A percentile compares a stretch with the other conserved stretches of the same genome.
Conservation (phyloP, 225 moss, liverwort and hornwort genomes). For the Takakia lepidozioides region DNA sequence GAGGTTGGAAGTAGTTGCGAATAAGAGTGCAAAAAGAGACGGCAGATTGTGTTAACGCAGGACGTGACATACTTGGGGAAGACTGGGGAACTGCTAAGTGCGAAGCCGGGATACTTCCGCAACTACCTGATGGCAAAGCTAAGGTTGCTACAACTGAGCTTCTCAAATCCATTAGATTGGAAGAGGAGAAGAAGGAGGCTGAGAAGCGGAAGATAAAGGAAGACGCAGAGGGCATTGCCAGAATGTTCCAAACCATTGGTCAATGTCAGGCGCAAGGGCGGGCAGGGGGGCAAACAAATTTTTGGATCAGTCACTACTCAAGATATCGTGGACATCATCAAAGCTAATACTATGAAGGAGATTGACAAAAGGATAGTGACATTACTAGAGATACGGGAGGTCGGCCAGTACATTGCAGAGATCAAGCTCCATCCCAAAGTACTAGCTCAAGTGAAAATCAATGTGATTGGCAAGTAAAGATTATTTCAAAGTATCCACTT, state of each 20-base stretch:
- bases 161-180: constrained; percentile 72
- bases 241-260: constrained; percentile 64
- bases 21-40: constrained; percentile 54
- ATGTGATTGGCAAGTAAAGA: constrained; percentile 87
- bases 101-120: constrained; percentile 90
- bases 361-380: constrained; percentile 91
- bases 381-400: constrained; percentile 84
- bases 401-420: constrained; percentile 79
- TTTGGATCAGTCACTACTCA: constrained; percentile 90
- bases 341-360: constrained; percentile 74
- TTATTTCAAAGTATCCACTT: no score
- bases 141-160: constrained; percentile 76
- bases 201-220: constrained; percentile 69
- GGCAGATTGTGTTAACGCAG: constrained; percentile 75
- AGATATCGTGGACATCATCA: constrained; percentile 84
- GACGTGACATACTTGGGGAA: constrained; percentile 83
- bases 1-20: constrained; percentile 30
- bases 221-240: constrained; percentile 72
- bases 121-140: constrained; percentile 80
- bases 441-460: constrained; percentile 76
- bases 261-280: constrained; percentile 72
- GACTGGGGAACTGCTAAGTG: constrained; percentile 65
- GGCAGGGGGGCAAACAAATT: constrained; percentile 86
- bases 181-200: constrained; percentile 52
- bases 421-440: constrained; percentile 86